phyloP scores from a whole-genome alignment of 2,329 filamentous ascomycete genomes.

The Alternaria gaisen region DNA sequence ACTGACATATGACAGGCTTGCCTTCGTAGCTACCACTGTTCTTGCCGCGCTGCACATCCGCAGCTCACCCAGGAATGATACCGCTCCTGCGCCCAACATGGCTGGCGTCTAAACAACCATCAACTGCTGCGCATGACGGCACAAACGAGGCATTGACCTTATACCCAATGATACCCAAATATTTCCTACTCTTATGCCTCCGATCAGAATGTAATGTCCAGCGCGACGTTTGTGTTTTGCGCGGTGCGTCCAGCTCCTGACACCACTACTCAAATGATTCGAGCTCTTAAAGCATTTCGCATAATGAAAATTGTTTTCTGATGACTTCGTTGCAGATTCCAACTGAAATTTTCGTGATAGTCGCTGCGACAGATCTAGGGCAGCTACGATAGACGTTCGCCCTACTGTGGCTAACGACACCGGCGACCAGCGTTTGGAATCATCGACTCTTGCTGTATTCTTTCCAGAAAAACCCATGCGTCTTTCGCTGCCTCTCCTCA shows the following conservation, averaged over 20 bases:
- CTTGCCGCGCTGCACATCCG: slow-evolving; percentile 60
- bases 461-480: not conserved
- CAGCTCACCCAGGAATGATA: slow-evolving; percentile 48
- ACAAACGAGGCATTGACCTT: not conserved
- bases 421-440: not conserved
- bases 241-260: not conserved
- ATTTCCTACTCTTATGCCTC: slow-evolving; percentile 1
- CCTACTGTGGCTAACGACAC: not conserved
- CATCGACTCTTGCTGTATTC: not conserved
- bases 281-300: not conserved
- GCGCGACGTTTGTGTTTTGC: slow-evolving; percentile 12
- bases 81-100: slow-evolving; percentile 47
- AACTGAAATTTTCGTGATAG: not conserved
- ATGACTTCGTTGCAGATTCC: not conserved
- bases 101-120: slow-evolving; percentile 46
- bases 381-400: not conserved
- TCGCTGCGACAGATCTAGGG: not conserved
- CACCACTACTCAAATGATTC: not conserved
- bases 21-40: slow-evolving; percentile 61
- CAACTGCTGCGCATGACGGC: not conserved
- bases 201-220: slow-evolving; percentile 10
- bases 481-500: not conserved
- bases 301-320: slow-evolving; percentile 5
- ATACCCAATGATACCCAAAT: slow-evolving; percentile 10
- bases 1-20: slow-evolving; percentile 52